Base-by-base conservation (phyloP, 805 yeast species). In the Metschnikowia rubicola region DNA sequence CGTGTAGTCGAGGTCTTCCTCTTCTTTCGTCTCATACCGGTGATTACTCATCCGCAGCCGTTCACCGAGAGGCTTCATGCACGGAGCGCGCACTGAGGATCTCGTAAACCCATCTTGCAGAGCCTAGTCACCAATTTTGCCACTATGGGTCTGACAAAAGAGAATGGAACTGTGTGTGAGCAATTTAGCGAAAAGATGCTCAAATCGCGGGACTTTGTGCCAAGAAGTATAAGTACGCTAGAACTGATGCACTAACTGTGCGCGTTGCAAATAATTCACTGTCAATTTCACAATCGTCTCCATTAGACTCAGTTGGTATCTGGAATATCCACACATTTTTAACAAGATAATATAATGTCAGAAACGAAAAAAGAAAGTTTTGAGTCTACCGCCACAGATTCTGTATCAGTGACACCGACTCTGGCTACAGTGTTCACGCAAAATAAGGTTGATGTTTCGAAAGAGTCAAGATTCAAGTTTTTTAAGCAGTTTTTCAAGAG, bases 351-450 rank as follows among this genome's bases (percentile, higher is more conserved):
- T 32, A 37, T 15, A 8, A 41, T 48, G 52, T 15, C 39, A 15
- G 30, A 34, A 21, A 39, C 43, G 30, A 52, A 52, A 30, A 53
- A 51, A 15, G 17, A 15, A 41, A 47, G 53, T 15, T 39, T 46
- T 8, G 53, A 48, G 3, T 43, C 47, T n/a, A 34, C 51, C 5
- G 15, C 26, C 9, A 43, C 52, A 3, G 32, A 30, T 7, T 29
- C 49, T 11, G 37, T 37, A 10, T 50, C 56, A 4, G 40, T 50
- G 3, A 39, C 48, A 3, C 39, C 52, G 4, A 34, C 54, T 8
- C 39, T 43, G 36, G 44, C 35, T 11, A 44, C 31, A n/a, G 41
- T 32, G 15, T 12, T 15, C 30, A 32, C 30, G 9, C 41, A 37
- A 10, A 31, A n/a, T 15, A 15, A 33, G 35, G 37, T n/a, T 30